These are phyloP conservation scores for Starmerella floris DNA, from an alignment of 805 yeast species.

Conservation along the genomic window DNA sequence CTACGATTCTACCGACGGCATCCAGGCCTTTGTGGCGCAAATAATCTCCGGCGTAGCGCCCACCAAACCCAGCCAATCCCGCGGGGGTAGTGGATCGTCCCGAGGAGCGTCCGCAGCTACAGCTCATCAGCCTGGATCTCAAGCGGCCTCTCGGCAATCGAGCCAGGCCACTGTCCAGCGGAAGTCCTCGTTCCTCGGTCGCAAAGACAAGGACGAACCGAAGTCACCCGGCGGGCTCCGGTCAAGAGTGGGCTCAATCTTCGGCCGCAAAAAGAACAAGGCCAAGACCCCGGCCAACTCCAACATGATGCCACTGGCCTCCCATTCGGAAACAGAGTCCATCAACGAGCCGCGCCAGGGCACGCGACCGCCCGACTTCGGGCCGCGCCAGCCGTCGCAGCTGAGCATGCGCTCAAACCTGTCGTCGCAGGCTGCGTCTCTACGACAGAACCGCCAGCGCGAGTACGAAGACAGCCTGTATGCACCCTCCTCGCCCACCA, in stretches of 20 bases:
- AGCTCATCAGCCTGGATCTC: no score
- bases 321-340: slow-evolving; percentile 4
- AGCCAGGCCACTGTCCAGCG: slow-evolving; percentile 14
- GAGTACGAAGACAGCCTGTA: slow-evolving; percentile 7
- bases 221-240: slow-evolving; percentile 17
- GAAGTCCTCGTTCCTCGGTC: slow-evolving; percentile 4
- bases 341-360: slow-evolving; percentile 1
- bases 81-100: no score
- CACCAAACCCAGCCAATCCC: background rate
- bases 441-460: slow-evolving; percentile 5
- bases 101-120: no score
- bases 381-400: slow-evolving; percentile 12
- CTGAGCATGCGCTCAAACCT: slow-evolving; percentile 4
- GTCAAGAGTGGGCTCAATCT: slow-evolving; percentile 29
- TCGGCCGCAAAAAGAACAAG: slow-evolving; percentile 24
- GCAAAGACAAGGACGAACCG: background rate
- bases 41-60: slow-evolving; percentile 21
- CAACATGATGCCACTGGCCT: slow-evolving; percentile 5
- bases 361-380: slow-evolving; percentile 19
- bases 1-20: slow-evolving; percentile 49
- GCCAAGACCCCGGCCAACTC: slow-evolving; percentile 7
- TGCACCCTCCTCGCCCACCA: slow-evolving; percentile 9
- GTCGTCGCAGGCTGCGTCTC: slow-evolving; percentile 4
- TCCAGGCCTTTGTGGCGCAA: slow-evolving; percentile 39
- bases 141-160: slow-evolving; percentile 11